These are phyloP conservation scores for Pichia cactophila DNA, from an alignment of 1,139 yeast genomes.

Conservation along the genomic window DNA sequence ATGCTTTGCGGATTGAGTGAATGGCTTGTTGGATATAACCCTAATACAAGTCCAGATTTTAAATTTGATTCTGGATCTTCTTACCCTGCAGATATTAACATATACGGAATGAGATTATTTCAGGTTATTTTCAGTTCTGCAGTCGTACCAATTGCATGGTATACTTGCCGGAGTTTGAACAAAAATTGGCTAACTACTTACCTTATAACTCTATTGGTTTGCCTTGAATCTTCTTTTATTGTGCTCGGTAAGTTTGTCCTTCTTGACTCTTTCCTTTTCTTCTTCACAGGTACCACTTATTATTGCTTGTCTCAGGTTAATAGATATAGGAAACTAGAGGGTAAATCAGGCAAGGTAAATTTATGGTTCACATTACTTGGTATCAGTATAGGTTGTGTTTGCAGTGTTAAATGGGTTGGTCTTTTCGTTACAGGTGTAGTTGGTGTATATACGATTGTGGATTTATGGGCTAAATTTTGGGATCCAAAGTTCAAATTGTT, in stretches of 20 bases:
- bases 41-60: conserved; percentile 39
- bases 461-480: conserved; percentile 59
- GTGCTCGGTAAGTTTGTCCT: conserved; percentile 64
- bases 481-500: conserved; percentile 30
- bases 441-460: conserved; percentile 78
- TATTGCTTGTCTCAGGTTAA: conserved; percentile 52
- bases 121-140: conserved; percentile 57
- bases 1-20: conserved; percentile 63
- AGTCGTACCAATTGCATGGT: conserved; percentile 59
- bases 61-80: conserved; percentile 53
- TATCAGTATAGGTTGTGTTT: conserved; percentile 80
- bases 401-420: conserved; percentile 96
- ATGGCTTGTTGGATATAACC: conserved; percentile 56
- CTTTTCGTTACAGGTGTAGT: conserved; percentile 74
- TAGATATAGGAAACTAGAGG: conserved; percentile 34
- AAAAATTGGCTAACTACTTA: conserved; percentile 40
- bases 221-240: conserved; percentile 58
- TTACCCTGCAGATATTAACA: conserved; percentile 52
- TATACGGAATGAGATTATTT: conserved; percentile 54
- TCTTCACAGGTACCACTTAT: conserved; percentile 60
- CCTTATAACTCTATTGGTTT: conserved; percentile 51
- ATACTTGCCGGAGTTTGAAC: conserved; percentile 45
- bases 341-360: conserved; percentile 39
- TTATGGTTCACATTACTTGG: conserved; percentile 66
- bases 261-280: conserved; percentile 64